These are phyloP conservation scores for Rhodotorula sp. DNA, from an alignment of 1,284 basidiomycete species.

Conservation along the genomic window DNA sequence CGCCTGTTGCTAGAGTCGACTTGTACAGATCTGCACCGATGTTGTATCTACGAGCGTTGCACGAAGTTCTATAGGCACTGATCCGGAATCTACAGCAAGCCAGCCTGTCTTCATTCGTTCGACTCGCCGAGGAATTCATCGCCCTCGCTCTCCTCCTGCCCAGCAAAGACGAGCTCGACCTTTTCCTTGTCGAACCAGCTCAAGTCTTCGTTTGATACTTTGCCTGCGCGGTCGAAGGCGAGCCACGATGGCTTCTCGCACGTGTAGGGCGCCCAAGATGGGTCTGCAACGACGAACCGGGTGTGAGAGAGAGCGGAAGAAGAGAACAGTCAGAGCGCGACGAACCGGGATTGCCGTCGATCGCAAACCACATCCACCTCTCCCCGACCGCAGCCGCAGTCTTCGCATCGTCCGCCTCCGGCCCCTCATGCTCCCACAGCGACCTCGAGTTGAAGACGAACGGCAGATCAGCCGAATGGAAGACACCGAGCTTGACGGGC, in stretches of 20 bases:
- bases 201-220: constrained; percentile 10
- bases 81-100: too few species aligned
- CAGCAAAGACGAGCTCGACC: constrained; percentile 17
- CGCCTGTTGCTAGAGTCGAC: too few species aligned
- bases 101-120: too few species aligned
- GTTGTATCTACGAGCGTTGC: too few species aligned
- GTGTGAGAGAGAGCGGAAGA: neutral
- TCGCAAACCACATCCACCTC: constrained; percentile 27
- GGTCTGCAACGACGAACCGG: constrained; percentile 1
- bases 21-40: too few species aligned
- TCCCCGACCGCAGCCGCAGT: constrained; percentile 14
- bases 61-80: too few species aligned
- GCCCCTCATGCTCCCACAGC: constrained; percentile 18
- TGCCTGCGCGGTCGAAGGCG: constrained; percentile 17
- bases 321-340: neutral
- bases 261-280: constrained; percentile 24
- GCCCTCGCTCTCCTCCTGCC: neutral
- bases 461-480: constrained; percentile 32
- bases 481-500: constrained; percentile 1
- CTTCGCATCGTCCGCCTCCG: neutral
- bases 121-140: constrained; percentile 17
- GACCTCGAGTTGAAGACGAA: constrained; percentile 28
- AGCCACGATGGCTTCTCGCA: constrained; percentile 9
- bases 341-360: constrained; percentile 25
- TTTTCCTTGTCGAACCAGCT: constrained; percentile 6